These are phyloP conservation scores for Hippophae gyantsensis DNA, from an alignment of 306 rosid genomes.

Conservation along the genomic window DNA sequence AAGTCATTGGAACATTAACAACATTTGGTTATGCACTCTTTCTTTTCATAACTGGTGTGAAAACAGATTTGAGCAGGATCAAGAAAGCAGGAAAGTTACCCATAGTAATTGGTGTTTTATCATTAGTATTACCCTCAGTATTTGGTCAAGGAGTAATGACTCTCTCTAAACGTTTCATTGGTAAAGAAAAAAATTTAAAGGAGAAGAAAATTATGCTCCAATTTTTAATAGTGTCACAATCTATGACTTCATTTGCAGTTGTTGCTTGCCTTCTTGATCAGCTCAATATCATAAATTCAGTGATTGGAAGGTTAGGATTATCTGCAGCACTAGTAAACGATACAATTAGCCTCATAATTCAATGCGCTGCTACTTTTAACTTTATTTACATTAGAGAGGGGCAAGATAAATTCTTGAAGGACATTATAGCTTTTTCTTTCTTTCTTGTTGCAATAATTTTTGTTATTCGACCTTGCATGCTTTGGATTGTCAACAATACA, in stretches of 20 bases:
- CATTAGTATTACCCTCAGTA: conserved; percentile 31
- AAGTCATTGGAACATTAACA: conserved; percentile 29
- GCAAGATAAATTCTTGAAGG: neutral
- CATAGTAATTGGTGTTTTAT: conserved; percentile 21
- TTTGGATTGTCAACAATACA: conserved; percentile 53
- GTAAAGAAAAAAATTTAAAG: too few species aligned
- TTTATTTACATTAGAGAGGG: neutral
- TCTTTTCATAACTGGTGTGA: conserved; percentile 52
- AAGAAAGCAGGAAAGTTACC: conserved; percentile 27
- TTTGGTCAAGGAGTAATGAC: conserved; percentile 6
- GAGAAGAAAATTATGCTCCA: neutral
- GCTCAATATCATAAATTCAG: conserved; percentile 51
- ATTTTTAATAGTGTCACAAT: conserved; percentile 13
- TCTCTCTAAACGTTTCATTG: neutral
- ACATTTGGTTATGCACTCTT: conserved; percentile 48
- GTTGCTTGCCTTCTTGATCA: conserved; percentile 35
- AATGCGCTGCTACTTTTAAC: neutral
- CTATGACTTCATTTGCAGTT: conserved; percentile 37
- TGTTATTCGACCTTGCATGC: conserved; percentile 36
- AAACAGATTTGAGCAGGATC: conserved; percentile 43
- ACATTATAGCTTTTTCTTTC: neutral
- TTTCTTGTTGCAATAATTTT: conserved; percentile 13
- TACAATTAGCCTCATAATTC: conserved; percentile 1
- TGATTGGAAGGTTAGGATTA: conserved; percentile 47
- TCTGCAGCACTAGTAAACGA: conserved; percentile 49